These are phyloP conservation scores for Willaertia magna DNA, from an alignment of 208 protist species.

Conservation along the genomic window DNA sequence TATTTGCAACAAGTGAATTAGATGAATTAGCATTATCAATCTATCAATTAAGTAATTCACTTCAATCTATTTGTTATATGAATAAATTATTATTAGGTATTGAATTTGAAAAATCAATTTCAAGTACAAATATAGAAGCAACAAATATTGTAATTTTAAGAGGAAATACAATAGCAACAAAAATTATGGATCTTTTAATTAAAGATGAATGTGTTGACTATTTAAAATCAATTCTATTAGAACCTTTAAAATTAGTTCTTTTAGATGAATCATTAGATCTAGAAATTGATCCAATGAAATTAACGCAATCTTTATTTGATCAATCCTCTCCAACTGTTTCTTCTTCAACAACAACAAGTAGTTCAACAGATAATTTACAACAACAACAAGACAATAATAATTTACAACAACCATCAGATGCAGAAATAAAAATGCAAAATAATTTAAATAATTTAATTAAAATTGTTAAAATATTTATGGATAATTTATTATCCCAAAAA, in stretches of 20 bases:
- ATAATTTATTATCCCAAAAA: background rate
- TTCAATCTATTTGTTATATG: background rate
- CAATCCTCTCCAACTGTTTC: background rate
- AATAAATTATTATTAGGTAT: background rate
- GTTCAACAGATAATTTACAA: background rate
- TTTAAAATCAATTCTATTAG: background rate
- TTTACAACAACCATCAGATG: background rate
- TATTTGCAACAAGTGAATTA: background rate
- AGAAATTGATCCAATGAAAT: background rate
- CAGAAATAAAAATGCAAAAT: background rate
- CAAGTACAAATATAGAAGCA: background rate
- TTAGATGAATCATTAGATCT: background rate
- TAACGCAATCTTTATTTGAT: background rate
- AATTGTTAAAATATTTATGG: background rate
- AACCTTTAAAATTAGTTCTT: background rate
- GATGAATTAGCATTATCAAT: background rate
- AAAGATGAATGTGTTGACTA: background rate
- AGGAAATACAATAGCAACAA: background rate
- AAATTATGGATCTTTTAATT: background rate
- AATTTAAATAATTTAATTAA: background rate
- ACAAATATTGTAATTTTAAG: background rate
- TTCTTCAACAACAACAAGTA: background rate
- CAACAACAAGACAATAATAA: background rate
- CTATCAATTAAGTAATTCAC: background rate
- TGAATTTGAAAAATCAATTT: constrained; percentile 9